Base-by-base conservation (phyloP, 164 flowering plant genomes). In the Cinnamomum chago region DNA sequence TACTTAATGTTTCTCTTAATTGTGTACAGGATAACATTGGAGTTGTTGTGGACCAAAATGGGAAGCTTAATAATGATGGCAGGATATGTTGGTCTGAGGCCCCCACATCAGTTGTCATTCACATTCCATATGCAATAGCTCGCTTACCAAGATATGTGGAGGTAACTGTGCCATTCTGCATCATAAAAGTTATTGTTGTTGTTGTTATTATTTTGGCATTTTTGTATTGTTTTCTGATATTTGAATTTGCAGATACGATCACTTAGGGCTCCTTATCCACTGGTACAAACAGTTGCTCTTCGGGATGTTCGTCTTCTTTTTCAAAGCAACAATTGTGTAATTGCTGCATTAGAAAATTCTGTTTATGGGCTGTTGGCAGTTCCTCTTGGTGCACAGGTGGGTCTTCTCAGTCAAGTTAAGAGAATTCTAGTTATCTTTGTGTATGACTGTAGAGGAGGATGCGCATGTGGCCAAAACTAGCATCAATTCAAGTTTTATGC, bases 1-100 rank as follows among this genome's bases (percentile, higher is more conserved):
- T 70, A 10, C 33, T n/a, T 60, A 30, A 23, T 58, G n/a, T 77
- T 65, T 58, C 22, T 67, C 65, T 73, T 64, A 33, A 14, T 9
- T 69, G 20, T 67, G 18, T 76, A 70, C 79, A 93, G 99, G 99
- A 96, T 80, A 94, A 96, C 72, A 90, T 96, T 83, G 98, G 99
- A 70, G 94, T 96, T 62, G 86, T 92, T 72, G 97, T 96, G 62
- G 98, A 96, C 81, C 98, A 94, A 87, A 88, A 91, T 81, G 99
- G 99, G 58, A 96, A 94, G 82, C 95, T 94, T 79, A 88, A 88
- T 77, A 93, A 89, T 78, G 98, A 91, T 72, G 99, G 97, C 71
- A 83, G 95, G 80, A 89, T 96, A 77, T 90, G 93, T 80, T 96
- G 99, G 99, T 93, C 99, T 60, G 99, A 96, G 85, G 93, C 97